Evolutionary conservation across 352 stramenopile genomes (phyloP).

Genomic region (Ochromonadaceae sp.): DNA sequence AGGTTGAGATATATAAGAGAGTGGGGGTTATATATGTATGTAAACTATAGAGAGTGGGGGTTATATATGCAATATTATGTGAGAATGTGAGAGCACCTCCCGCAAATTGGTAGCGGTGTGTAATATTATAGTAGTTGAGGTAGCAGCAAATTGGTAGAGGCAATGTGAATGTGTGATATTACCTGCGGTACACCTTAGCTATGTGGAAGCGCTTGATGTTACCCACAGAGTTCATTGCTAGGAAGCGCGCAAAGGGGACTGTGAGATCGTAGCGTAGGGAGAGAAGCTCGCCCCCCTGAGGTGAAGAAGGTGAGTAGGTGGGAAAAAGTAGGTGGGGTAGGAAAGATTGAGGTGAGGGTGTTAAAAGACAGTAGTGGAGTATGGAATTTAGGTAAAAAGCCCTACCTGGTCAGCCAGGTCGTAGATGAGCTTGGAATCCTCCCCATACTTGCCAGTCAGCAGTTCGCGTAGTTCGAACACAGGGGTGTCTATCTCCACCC

Average conservation of each 20-base stretch:
- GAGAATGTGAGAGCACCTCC: no score
- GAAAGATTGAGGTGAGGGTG: constrained; percentile 1
- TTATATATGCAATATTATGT: no score
- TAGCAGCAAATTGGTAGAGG: background rate
- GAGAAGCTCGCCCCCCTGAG: constrained; percentile 25
- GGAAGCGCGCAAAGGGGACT: constrained; percentile 93
- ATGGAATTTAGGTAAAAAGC: constrained; percentile 39
- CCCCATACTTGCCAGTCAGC: constrained; percentile 95
- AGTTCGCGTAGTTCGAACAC: constrained; percentile 98
- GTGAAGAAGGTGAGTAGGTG: no score
- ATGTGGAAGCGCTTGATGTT: constrained; percentile 99
- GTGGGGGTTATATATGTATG: no score
- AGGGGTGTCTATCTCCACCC: constrained; percentile 92
- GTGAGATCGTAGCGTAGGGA: constrained; percentile 82
- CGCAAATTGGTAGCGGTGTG: no score
- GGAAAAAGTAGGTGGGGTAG: no score
- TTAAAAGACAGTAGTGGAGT: constrained; percentile 5
- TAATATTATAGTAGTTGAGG: no score
- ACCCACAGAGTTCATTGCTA: constrained; percentile 85
- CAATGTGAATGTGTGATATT: background rate
- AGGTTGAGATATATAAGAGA: no score
- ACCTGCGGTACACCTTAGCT: constrained; percentile 52
- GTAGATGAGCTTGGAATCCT: constrained; percentile 98
- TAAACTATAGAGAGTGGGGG: no score
- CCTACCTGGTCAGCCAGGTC: constrained; percentile 94